A percentile compares a stretch with the other conserved stretches of the same genome.
These are phyloP conservation scores for Scytalidium sp. DNA, from an alignment of 2,329 filamentous ascomycete species.

Conservation along the genomic window DNA sequence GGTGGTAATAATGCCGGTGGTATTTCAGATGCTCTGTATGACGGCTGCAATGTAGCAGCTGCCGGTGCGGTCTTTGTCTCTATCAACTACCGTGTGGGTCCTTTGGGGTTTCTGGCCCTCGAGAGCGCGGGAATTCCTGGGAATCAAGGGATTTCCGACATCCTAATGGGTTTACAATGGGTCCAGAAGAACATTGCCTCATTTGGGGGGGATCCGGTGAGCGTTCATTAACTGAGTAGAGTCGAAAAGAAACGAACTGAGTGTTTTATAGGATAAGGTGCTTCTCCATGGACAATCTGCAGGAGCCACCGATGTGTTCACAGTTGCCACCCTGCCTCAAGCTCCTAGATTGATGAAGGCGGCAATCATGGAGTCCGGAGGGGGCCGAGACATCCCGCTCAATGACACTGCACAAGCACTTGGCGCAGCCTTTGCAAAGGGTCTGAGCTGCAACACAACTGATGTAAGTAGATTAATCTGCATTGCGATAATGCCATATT, in stretches of 20 bases:
- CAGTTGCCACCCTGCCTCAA: conserved; percentile 24
- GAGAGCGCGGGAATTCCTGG: conserved; percentile 38
- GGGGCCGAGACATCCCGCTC: conserved; percentile 11
- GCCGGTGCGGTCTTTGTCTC: conserved; percentile 21
- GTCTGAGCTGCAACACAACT: conserved; percentile 20
- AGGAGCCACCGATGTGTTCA: conserved; percentile 51
- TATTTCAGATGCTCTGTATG: neutral
- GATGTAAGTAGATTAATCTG: conserved; percentile 14
- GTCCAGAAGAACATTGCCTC: conserved; percentile 30
- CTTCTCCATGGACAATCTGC: conserved; percentile 56
- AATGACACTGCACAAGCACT: conserved; percentile 15
- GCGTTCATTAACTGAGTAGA: conserved; percentile 35
- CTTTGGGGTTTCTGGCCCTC: conserved; percentile 43
- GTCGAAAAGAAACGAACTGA: neutral
- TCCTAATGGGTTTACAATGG: conserved; percentile 43
- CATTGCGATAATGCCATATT: neutral
- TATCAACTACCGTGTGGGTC: conserved; percentile 40
- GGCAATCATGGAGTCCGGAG: conserved; percentile 24
- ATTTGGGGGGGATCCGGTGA: conserved; percentile 31
- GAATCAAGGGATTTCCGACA: conserved; percentile 50
- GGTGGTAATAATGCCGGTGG: neutral
- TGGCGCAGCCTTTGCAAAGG: conserved; percentile 12
- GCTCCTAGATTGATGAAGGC: conserved; percentile 18
- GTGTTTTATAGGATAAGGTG: conserved; percentile 17
- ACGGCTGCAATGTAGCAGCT: neutral